Conservation (phyloP, 352 stramenopile species). For the Phytophthora agathidicida region DNA sequence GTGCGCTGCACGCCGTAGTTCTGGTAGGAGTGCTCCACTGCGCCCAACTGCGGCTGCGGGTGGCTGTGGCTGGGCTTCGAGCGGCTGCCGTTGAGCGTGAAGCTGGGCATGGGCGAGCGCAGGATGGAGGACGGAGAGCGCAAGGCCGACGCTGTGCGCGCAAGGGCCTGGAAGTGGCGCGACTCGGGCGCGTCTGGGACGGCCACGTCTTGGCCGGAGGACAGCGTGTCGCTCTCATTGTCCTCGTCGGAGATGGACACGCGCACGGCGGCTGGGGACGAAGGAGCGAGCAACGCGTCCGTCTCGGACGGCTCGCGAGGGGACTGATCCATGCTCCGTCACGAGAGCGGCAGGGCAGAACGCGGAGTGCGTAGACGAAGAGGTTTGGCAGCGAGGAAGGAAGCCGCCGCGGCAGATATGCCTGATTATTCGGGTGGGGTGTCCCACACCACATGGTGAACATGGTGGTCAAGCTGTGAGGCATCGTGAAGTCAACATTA, state of each 20-base stretch:
- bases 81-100: slow-evolving; percentile 17
- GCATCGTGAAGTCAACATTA: no score
- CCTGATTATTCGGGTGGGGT: no score
- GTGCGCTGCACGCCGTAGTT: slow-evolving; percentile 67
- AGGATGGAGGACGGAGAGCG: slow-evolving; percentile 45
- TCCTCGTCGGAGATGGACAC: slow-evolving; percentile 22
- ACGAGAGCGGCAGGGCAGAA: no score
- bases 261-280: slow-evolving; percentile 15
- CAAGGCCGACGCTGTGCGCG: slow-evolving; percentile 33
- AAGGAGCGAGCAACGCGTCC: slow-evolving; percentile 43
- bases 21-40: slow-evolving; percentile 20
- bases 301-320: slow-evolving; percentile 44
- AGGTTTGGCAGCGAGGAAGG: neutral
- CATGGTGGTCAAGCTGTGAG: no score
- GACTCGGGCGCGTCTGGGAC: slow-evolving; percentile 4
- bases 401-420: no score
- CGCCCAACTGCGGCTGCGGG: slow-evolving; percentile 17
- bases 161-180: slow-evolving; percentile 18
- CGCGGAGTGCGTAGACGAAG: no score
- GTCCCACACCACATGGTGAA: no score
- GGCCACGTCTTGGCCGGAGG: slow-evolving; percentile 25
- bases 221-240: slow-evolving; percentile 26
- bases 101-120: slow-evolving; percentile 39
- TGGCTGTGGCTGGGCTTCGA: slow-evolving; percentile 7
- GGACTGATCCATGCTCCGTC: slow-evolving; percentile 34